phyloP scores from a whole-genome alignment of 2,329 filamentous ascomycete genomes.

The Aspergillus fischeri region DNA sequence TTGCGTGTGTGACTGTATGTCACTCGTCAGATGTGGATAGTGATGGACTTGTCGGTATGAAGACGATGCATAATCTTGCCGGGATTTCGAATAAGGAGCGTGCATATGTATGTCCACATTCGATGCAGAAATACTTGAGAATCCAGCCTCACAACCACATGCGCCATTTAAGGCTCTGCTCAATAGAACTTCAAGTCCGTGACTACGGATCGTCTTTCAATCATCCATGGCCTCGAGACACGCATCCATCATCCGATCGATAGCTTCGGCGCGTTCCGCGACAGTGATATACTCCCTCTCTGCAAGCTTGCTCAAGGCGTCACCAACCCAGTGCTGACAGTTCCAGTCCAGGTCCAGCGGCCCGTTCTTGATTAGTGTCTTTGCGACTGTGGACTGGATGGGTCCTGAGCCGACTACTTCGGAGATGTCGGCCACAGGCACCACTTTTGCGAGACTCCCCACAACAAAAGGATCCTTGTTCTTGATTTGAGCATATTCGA shows the following conservation, averaged over 20 bases:
- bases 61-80: too few species aligned
- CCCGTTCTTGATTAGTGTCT: slow-evolving; percentile 21
- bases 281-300: slow-evolving; percentile 17
- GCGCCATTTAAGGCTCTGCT: too few species aligned
- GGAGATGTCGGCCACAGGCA: slow-evolving; percentile 15
- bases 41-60: background rate
- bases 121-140: too few species aligned
- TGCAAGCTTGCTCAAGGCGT: slow-evolving; percentile 22
- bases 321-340: slow-evolving; percentile 31
- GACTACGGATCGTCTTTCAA: background rate
- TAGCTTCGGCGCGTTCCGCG: slow-evolving; percentile 15
- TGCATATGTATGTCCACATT: too few species aligned
- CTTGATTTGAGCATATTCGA: slow-evolving; percentile 17
- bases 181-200: background rate
- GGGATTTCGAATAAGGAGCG: too few species aligned
- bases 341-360: slow-evolving; percentile 26
- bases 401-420: slow-evolving; percentile 8
- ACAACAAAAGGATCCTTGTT: slow-evolving; percentile 9
- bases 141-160: too few species aligned
- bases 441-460: slow-evolving; percentile 12
- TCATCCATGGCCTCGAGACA: slow-evolving; percentile 25
- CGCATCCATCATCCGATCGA: slow-evolving; percentile 25
- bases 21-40: background rate
- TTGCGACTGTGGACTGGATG: slow-evolving; percentile 16
- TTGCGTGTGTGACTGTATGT: too few species aligned